Base-by-base conservation (phyloP, 2,329 filamentous ascomycete genomes). In the Penicillium paneum region DNA sequence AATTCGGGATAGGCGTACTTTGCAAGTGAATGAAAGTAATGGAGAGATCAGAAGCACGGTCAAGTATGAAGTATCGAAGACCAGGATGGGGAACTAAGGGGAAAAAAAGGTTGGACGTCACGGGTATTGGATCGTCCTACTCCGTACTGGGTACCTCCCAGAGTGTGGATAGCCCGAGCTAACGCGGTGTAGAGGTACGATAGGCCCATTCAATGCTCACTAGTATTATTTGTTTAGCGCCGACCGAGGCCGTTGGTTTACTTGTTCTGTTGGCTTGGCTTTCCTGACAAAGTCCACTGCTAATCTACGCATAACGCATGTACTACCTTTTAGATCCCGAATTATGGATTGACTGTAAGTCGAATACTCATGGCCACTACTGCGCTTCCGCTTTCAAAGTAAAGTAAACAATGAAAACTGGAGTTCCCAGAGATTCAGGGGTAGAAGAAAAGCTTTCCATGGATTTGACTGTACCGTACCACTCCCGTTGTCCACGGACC, bases 71-170 rank as follows among this genome's bases (percentile, higher is more conserved):
- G n/a, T 44, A 53, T 41, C 42, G 24, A 34, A 45, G 42, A 45
- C 29, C 8, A 50, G 32, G 34, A 54, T 39, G 40, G 21, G 48
- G 41, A 34, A 47, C 41, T 46, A 55, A 52, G 50, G 59, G 58
- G 55, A 55, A 53, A 62, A 56, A 49, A 49, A 54, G 43, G 43
- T 50, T 40, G 50, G 50, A 63, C 60, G 62, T 59, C 57, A 56
- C 54, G 44, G 50, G 50, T 53, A 36, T 44, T 53, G 39, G 47
- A 49, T 51, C 46, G 54, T 47, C 38, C 4, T 24, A 24, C 21
- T 24, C 21, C 21, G 56, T 57, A 50, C 41, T 31, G 39, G 39
- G 52, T 58, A 61, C 50, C 52, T 47, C 24, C 43, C 48, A 43
- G 31, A 45, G 34, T 26, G 46, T 50, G 49, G 45, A 28, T 42